Conservation (phyloP, 495 filamentous ascomycete species). For the Neurospora sp. region DNA sequence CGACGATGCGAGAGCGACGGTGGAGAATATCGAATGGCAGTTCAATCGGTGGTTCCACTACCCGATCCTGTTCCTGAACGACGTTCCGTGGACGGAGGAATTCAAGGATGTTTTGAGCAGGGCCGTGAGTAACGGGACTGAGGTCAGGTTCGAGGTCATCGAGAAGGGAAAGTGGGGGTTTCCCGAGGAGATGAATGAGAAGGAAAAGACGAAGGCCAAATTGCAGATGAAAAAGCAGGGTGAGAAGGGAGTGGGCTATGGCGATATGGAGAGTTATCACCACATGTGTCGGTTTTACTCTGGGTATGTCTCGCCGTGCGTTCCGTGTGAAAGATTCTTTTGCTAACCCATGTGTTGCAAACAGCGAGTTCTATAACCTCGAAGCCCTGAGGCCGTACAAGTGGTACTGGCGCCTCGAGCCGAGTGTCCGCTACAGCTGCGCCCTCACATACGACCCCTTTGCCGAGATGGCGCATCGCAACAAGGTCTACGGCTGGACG, state of each 20-base stretch:
- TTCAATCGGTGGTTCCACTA: conserved; percentile 98
- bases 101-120: conserved; percentile 79
- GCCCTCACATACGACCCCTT: conserved; percentile 48
- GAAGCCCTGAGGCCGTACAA: conserved; percentile 34
- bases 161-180: conserved; percentile 82
- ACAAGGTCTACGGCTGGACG: conserved; percentile 44
- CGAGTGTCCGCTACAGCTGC: conserved; percentile 42
- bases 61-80: conserved; percentile 93
- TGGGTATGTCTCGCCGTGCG: conserved; percentile 43
- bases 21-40: conserved; percentile 87
- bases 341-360: not conserved
- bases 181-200: conserved; percentile 75
- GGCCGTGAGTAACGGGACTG: conserved; percentile 55
- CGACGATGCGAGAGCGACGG: conserved; percentile 78
- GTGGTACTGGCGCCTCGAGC: conserved; percentile 48
- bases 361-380: conserved; percentile 50
- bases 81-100: conserved; percentile 73
- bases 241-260: conserved; percentile 85
- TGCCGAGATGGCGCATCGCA: conserved; percentile 39
- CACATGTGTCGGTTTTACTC: conserved; percentile 98
- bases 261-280: conserved; percentile 97
- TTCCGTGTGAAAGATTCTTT: not conserved
- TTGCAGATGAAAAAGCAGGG: conserved; percentile 81
- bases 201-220: conserved; percentile 53
- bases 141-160: conserved; percentile 68